phyloP scores from a whole-genome alignment of 306 rosid species.

The Trifolium pratense region DNA sequence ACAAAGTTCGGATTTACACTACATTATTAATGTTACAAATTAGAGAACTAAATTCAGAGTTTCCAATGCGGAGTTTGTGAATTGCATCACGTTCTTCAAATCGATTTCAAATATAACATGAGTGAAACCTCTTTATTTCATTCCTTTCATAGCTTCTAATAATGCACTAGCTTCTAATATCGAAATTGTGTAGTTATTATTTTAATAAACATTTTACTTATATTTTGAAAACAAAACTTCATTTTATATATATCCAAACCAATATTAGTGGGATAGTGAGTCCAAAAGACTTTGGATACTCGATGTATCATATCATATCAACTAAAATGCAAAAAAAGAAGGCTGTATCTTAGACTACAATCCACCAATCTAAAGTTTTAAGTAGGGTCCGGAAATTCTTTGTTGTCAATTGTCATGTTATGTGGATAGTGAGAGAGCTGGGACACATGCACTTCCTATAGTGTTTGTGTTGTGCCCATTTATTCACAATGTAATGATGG shows the following conservation, averaged over 20 bases:
- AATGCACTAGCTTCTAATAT: too few relatives aligned
- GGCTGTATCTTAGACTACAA: conserved; percentile 36
- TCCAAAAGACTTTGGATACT: neutral
- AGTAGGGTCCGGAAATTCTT: conserved; percentile 24
- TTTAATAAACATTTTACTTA: too few relatives aligned
- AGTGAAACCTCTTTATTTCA: too few relatives aligned
- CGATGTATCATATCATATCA: neutral
- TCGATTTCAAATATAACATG: too few relatives aligned
- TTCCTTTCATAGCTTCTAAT: too few relatives aligned
- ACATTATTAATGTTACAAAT: too few relatives aligned
- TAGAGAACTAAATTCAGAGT: too few relatives aligned
- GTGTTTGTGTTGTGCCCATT: neutral
- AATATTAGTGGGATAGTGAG: neutral
- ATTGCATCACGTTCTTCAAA: too few relatives aligned
- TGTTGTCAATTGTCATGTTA: conserved; percentile 33
- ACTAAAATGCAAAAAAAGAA: neutral
- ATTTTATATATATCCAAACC: neutral
- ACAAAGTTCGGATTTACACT: too few relatives aligned
- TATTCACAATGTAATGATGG: neutral
- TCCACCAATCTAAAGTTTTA: conserved; percentile 35
- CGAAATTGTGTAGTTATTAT: too few relatives aligned
- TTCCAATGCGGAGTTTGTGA: too few relatives aligned
- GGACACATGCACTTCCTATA: neutral
- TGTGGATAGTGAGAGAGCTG: conserved; percentile 2
- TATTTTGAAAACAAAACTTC: too few relatives aligned